Percentiles rank a stretch among this genome's conserved stretches.
phyloP scores from a whole-genome alignment of 495 filamentous ascomycete genomes.

The Rostrohypoxylon terebratum region DNA sequence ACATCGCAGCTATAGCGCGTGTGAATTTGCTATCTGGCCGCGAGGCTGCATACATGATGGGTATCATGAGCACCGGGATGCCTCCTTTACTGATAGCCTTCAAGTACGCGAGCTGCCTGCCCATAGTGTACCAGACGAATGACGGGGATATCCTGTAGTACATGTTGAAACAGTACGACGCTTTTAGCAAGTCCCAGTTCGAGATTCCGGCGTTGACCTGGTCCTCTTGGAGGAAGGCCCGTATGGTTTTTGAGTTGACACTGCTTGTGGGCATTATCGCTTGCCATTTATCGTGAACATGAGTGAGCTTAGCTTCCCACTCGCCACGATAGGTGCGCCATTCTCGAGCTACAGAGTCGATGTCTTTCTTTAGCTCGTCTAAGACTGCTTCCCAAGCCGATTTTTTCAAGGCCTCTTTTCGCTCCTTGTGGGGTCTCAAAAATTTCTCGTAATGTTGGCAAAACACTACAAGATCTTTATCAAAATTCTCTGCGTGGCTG shows the following conservation, averaged over 20 bases:
- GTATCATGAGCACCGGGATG: slow-evolving; percentile 46
- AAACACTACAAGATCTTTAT: slow-evolving; percentile 44
- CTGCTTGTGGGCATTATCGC: slow-evolving; percentile 54
- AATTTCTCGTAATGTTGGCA: slow-evolving; percentile 43
- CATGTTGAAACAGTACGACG: slow-evolving; percentile 68
- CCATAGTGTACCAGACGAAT: slow-evolving; percentile 74
- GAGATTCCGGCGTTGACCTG: slow-evolving; percentile 57
- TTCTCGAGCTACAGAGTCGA: slow-evolving; percentile 46
- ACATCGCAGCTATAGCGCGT: slow-evolving; percentile 33
- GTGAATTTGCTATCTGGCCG: slow-evolving; percentile 54
- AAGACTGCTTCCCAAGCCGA: slow-evolving; percentile 47
- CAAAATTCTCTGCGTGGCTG: slow-evolving; percentile 35
- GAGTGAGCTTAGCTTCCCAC: slow-evolving; percentile 56
- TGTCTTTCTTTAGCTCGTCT: slow-evolving; percentile 50
- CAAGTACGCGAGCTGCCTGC: slow-evolving; percentile 70
- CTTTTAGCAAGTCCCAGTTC: slow-evolving; percentile 69
- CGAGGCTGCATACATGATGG: slow-evolving; percentile 61
- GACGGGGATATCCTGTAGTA: slow-evolving; percentile 50
- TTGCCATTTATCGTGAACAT: slow-evolving; percentile 58
- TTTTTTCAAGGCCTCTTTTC: slow-evolving; percentile 42
- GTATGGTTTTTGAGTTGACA: slow-evolving; percentile 48
- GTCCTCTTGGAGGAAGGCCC: slow-evolving; percentile 59
- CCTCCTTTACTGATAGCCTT: slow-evolving; percentile 61
- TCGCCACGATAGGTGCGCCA: slow-evolving; percentile 52
- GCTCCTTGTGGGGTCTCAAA: slow-evolving; percentile 22